A percentile compares a stretch with the other conserved stretches of the same genome.
Conservation (phyloP, 2,329 filamentous ascomycete species). For the Mollisia scopiformis region DNA sequence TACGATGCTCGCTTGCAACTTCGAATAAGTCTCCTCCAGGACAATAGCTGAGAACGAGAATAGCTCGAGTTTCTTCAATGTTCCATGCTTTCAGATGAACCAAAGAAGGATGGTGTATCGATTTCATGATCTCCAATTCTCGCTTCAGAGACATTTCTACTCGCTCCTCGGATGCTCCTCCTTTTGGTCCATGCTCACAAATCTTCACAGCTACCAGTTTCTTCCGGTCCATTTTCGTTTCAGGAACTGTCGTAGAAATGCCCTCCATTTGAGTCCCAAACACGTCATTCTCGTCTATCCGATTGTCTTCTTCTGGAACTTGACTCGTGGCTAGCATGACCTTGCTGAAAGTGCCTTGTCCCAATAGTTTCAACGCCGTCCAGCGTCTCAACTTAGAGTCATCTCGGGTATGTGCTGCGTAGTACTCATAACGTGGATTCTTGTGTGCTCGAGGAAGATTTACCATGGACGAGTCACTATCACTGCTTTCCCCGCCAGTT, state of each 20-base stretch:
- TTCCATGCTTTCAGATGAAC: constrained; percentile 92
- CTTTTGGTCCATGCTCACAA: constrained; percentile 91
- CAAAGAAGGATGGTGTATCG: constrained; percentile 84
- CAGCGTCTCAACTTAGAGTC: constrained; percentile 76
- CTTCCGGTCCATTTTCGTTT: constrained; percentile 61
- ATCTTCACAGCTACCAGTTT: constrained; percentile 94
- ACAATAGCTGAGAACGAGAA: constrained; percentile 89
- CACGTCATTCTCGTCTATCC: constrained; percentile 40
- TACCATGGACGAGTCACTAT: constrained; percentile 50
- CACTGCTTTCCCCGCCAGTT: constrained; percentile 56
- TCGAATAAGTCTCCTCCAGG: constrained; percentile 95
- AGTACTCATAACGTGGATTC: constrained; percentile 59
- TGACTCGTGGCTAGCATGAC: constrained; percentile 90
- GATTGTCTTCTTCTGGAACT: constrained; percentile 51
- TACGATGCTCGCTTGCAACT: constrained; percentile 74
- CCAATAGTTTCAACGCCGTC: constrained; percentile 78
- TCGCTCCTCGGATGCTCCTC: constrained; percentile 89
- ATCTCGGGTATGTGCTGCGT: constrained; percentile 67
- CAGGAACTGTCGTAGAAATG: constrained; percentile 35
- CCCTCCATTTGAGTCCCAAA: constrained; percentile 32
- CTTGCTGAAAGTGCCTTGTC: constrained; percentile 93
- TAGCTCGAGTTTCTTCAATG: constrained; percentile 78
- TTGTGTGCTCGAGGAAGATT: constrained; percentile 38
- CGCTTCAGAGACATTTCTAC: constrained; percentile 93
- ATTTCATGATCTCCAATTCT: constrained; percentile 91